Conservation (phyloP, 2,329 filamentous ascomycete genomes). For the Teratosphaeriaceae sp. region DNA sequence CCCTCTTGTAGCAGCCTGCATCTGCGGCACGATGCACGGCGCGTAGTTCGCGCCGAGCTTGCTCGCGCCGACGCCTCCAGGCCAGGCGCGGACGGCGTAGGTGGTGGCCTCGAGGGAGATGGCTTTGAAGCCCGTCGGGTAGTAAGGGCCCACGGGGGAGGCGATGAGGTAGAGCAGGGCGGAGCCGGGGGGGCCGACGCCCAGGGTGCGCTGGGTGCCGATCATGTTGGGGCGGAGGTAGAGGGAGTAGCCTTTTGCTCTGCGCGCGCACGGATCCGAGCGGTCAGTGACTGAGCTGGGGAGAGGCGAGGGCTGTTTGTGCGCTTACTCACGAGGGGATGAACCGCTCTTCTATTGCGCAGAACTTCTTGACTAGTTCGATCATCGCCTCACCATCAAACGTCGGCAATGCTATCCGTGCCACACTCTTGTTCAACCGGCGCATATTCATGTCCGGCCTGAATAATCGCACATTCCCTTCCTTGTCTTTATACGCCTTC, state of each 20-base stretch:
- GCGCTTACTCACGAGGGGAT: conserved; percentile 62
- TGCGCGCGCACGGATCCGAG: conserved; percentile 24
- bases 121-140: conserved; percentile 97
- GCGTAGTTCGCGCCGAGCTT: conserved; percentile 99
- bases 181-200: conserved; percentile 84
- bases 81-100: conserved; percentile 88
- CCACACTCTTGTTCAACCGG: conserved; percentile 82
- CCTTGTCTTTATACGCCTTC: conserved; percentile 93
- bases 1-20: conserved; percentile 81
- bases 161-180: conserved; percentile 93
- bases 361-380: conserved; percentile 73
- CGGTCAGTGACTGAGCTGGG: too few relatives aligned
- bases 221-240: conserved; percentile 97
- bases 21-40: conserved; percentile 95
- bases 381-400: conserved; percentile 70
- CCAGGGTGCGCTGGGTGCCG: conserved; percentile 89
- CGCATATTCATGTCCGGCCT: conserved; percentile 95
- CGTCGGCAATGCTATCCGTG: conserved; percentile 86
- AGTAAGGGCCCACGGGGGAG: conserved; percentile 94
- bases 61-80: conserved; percentile 94
- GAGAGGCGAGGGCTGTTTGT: neutral
- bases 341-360: conserved; percentile 76
- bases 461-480: conserved; percentile 77
- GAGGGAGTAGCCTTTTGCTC: conserved; percentile 74
- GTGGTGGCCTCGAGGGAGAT: conserved; percentile 92